A percentile compares a stretch with the other conserved stretches of the same genome.
phyloP scores from a whole-genome alignment of 1,139 yeast species.

The Candida glucosophila region DNA sequence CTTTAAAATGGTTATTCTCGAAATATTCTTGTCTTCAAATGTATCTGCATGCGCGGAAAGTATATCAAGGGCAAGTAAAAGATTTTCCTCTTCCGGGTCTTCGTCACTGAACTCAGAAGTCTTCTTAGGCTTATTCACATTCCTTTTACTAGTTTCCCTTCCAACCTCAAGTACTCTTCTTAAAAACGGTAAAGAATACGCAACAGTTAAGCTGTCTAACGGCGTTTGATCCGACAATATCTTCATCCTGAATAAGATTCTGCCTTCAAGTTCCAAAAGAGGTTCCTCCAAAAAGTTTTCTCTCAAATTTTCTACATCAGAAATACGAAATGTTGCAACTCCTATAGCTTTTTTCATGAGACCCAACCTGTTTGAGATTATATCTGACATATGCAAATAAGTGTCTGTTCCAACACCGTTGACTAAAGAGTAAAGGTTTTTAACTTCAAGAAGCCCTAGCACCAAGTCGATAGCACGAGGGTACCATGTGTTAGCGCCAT shows the following conservation, averaged over 20 bases:
- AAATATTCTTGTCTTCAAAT: slow-evolving; percentile 58
- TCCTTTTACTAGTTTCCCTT: slow-evolving; percentile 41
- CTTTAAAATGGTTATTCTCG: slow-evolving; percentile 55
- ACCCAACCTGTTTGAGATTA: slow-evolving; percentile 41
- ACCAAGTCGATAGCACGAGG: slow-evolving; percentile 49
- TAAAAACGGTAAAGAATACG: slow-evolving; percentile 68
- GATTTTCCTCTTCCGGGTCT: slow-evolving; percentile 83
- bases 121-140: slow-evolving; percentile 38
- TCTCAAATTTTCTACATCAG: slow-evolving; percentile 32
- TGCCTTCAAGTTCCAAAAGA: slow-evolving; percentile 44
- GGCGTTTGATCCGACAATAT: slow-evolving; percentile 67
- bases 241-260: slow-evolving; percentile 68
- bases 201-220: slow-evolving; percentile 58
- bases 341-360: slow-evolving; percentile 49
- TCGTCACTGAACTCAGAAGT: slow-evolving; percentile 65
- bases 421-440: slow-evolving; percentile 30
- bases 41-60: slow-evolving; percentile 69
- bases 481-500: slow-evolving; percentile 68
- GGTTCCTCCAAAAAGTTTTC: slow-evolving; percentile 42
- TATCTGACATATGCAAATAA: slow-evolving; percentile 36
- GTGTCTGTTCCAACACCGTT: slow-evolving; percentile 23
- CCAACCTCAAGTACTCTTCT: slow-evolving; percentile 57
- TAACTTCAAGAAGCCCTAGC: slow-evolving; percentile 29
- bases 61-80: slow-evolving; percentile 69
- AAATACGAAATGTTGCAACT: slow-evolving; percentile 54